Evolutionary conservation across 2,329 filamentous ascomycete species (phyloP).

Genomic region (Tolypocladium sp.): DNA sequence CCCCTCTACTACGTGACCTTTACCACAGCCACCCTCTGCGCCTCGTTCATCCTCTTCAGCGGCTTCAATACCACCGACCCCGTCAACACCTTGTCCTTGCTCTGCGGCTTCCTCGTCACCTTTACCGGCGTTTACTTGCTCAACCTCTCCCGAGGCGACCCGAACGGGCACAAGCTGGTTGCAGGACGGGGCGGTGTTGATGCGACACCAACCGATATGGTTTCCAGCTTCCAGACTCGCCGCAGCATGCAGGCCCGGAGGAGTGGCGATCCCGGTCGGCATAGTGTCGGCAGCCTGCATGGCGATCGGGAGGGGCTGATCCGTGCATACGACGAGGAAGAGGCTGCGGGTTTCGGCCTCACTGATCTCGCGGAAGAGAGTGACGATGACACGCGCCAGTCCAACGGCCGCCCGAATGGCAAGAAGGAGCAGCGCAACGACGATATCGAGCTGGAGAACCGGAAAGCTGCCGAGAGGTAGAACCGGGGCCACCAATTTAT

Average conservation of each 20-base stretch:
- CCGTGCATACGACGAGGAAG: slow-evolving; percentile 81
- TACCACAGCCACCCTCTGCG: slow-evolving; percentile 85
- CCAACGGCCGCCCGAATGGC: slow-evolving; percentile 31
- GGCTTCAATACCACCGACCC: slow-evolving; percentile 93
- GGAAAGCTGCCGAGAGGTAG: slow-evolving; percentile 30
- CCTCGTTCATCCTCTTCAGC: slow-evolving; percentile 90
- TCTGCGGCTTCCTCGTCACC: slow-evolving; percentile 89
- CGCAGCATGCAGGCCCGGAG: slow-evolving; percentile 87
- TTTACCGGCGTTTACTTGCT: slow-evolving; percentile 93
- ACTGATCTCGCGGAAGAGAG: slow-evolving; percentile 72
- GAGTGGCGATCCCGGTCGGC: slow-evolving; percentile 56
- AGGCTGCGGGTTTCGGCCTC: slow-evolving; percentile 63
- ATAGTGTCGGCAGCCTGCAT: slow-evolving; percentile 54
- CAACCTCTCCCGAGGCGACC: slow-evolving; percentile 89
- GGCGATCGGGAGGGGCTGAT: slow-evolving; percentile 77
- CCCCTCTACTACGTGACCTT: slow-evolving; percentile 97
- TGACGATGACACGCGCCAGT: slow-evolving; percentile 45
- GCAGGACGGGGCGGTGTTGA: slow-evolving; percentile 57
- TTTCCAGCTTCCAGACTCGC: slow-evolving; percentile 82
- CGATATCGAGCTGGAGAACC: slow-evolving; percentile 42
- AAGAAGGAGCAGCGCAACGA: slow-evolving; percentile 29
- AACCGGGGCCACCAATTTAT: slow-evolving; percentile 11
- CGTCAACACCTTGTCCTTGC: slow-evolving; percentile 83
- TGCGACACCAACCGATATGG: slow-evolving; percentile 81
- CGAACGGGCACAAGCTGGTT: slow-evolving; percentile 63